Conservation (phyloP, 495 filamentous ascomycete genomes). For the Xylaria telfairii region DNA sequence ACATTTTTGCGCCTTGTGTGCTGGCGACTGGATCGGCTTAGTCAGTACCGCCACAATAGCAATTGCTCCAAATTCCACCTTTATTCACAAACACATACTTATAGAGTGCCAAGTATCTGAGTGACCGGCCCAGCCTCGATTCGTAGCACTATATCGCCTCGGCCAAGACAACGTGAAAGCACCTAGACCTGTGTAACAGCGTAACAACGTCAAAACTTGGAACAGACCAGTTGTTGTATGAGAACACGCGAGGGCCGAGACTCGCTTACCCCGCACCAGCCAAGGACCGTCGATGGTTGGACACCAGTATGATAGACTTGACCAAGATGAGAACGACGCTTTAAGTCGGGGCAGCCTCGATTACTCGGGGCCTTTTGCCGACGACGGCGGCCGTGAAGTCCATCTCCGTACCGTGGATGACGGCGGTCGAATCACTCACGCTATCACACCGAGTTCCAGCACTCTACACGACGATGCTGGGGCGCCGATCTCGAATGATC, state of each 20-base stretch:
- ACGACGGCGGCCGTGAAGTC: not conserved
- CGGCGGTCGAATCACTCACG: not conserved
- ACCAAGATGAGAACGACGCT: not conserved
- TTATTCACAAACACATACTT: no score
- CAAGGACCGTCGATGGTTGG: conserved; percentile 1
- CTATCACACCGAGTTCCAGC: not conserved
- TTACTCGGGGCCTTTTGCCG: not conserved
- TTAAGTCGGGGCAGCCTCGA: conserved; percentile 8
- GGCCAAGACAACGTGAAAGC: not conserved
- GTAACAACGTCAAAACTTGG: not conserved
- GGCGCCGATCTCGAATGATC: not conserved
- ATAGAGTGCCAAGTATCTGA: no score
- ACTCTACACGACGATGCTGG: not conserved
- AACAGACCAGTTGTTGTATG: not conserved
- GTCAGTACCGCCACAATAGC: no score
- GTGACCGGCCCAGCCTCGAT: not conserved
- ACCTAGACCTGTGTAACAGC: not conserved
- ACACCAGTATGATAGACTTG: not conserved
- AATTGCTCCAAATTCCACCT: no score
- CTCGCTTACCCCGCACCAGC: conserved; percentile 3
- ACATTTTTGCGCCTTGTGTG: no score
- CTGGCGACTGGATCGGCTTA: no score
- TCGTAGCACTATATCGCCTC: not conserved
- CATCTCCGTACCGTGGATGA: not conserved
- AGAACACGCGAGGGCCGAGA: not conserved